Base-by-base conservation (phyloP, 192 early-diverging fungal species). In the Rhizoclosmatium globosum region DNA sequence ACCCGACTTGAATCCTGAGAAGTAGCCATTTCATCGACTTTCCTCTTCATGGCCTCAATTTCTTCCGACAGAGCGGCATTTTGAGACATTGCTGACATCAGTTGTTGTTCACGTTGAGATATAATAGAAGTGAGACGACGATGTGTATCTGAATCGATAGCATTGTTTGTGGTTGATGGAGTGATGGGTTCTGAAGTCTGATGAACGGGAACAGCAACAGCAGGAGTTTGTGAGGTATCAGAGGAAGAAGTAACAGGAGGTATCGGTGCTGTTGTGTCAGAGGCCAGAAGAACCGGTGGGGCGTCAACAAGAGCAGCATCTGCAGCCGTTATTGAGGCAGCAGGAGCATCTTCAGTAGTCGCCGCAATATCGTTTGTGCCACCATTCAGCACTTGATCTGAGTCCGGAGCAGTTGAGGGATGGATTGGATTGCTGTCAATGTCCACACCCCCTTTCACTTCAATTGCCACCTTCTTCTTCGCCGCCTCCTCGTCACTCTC, bases 51-150 rank as follows among this genome's bases (percentile, higher is more conserved):
- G 3, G 73, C 57, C 4, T 15, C 44, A 48, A 64, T 73, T 50
- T 83, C 85, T 17, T 74, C 61, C 7, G 78, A 81, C 11, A 86
- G 73, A 2, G 79, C 39, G 3, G 82, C 81, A 60, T 86, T 86
- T 4, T 68, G 82, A 2, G 79, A 70, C 74, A 83, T 84, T 9
- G 82, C 72, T 11, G 64, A 69, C 68, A 86, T 66, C 31, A 86
- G 76, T 59, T 86, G 85, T 13, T 76, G 74, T 71, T 86, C 85
- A 7, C 85, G 80, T 45, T 81, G 81, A 4, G 78, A 77, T 38
- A 86, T 60, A 17, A 84, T 57, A 19, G 50, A 44, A 19, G 50
- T 44, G 47, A 82, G 62, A 4, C 45, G 31, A n/a, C n/a, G n/a
- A n/a, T n/a, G n/a, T n/a, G n/a, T n/a, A n/a, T n/a, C 17, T 39